Evolutionary conservation across 805 yeast genomes (phyloP).

Genomic region (Maudiozyma serrabonitensis): DNA sequence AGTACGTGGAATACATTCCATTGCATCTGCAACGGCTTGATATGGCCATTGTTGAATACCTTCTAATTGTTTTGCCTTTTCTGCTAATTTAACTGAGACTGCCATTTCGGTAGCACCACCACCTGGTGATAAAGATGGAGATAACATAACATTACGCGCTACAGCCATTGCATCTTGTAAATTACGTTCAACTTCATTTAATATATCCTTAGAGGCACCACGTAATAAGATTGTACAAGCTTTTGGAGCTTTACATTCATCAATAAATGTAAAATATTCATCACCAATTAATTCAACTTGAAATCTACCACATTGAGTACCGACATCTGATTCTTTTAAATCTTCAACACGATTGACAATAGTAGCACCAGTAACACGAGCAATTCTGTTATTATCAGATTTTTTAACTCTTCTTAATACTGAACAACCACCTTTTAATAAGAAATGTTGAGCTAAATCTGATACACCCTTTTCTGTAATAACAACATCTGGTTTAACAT

Average conservation of each 20-base stretch:
- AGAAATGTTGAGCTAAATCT: constrained; percentile 93
- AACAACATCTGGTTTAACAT: constrained; percentile 85
- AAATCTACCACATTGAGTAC: constrained; percentile 81
- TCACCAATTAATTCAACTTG: constrained; percentile 94
- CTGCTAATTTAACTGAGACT: constrained; percentile 76
- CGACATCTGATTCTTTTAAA: constrained; percentile 81
- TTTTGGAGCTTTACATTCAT: constrained; percentile 71
- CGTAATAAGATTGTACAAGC: constrained; percentile 91
- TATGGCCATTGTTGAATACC: constrained; percentile 98
- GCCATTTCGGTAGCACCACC: constrained; percentile 99
- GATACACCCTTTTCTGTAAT: constrained; percentile 98
- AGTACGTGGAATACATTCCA: constrained; percentile 97
- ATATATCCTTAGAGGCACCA: constrained; percentile 94
- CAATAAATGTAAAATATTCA: constrained; percentile 84
- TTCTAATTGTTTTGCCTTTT: constrained; percentile 83
- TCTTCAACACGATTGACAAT: constrained; percentile 94
- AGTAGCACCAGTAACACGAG: constrained; percentile 96
- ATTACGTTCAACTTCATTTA: constrained; percentile 93
- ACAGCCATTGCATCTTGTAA: constrained; percentile 98
- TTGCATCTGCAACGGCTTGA: constrained; percentile 96
- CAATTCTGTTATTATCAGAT: constrained; percentile 90
- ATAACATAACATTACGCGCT: constrained; percentile 86
- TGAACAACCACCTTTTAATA: constrained; percentile 86
- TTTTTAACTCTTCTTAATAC: constrained; percentile 91
- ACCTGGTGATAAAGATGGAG: constrained; percentile 93